Conservation (phyloP, 208 protist genomes). For the Leishmania braziliensis region DNA sequence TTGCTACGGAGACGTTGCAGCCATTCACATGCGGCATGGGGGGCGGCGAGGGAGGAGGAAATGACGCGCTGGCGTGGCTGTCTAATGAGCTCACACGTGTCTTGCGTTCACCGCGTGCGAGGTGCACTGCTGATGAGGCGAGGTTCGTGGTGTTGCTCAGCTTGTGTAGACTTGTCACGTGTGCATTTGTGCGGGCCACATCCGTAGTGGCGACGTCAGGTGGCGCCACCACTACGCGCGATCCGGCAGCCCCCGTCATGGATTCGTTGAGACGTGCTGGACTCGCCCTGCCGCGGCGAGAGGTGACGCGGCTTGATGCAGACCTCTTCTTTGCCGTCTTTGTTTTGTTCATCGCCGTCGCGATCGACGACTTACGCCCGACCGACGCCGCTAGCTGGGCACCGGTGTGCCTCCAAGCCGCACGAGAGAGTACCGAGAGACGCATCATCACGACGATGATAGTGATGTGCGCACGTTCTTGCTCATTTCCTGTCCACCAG, state of each 20-base stretch:
- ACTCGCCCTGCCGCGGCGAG: background rate
- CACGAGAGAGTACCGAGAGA: constrained; percentile 2
- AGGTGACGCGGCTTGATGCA: background rate
- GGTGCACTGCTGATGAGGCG: background rate
- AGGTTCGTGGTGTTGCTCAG: background rate
- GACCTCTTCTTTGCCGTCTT: background rate
- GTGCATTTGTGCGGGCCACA: background rate
- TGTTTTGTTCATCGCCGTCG: background rate
- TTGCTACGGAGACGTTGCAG: background rate
- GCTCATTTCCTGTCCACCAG: background rate
- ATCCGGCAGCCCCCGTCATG: background rate
- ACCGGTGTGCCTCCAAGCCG: background rate
- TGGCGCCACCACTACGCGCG: background rate
- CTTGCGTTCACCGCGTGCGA: background rate
- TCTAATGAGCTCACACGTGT: background rate
- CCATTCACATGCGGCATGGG: background rate
- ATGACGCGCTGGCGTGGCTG: background rate
- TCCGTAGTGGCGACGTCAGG: background rate
- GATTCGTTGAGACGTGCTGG: background rate
- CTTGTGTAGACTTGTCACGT: background rate
- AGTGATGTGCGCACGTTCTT: background rate
- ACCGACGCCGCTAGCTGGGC: background rate
- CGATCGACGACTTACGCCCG: background rate
- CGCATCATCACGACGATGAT: background rate
- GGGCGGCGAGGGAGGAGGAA: background rate